Evolutionary conservation across 2,329 filamentous ascomycete genomes (phyloP), one percentile per base, ranked within the genome.

Genomic region (Stagonosporopsis vannaccii): DNA sequence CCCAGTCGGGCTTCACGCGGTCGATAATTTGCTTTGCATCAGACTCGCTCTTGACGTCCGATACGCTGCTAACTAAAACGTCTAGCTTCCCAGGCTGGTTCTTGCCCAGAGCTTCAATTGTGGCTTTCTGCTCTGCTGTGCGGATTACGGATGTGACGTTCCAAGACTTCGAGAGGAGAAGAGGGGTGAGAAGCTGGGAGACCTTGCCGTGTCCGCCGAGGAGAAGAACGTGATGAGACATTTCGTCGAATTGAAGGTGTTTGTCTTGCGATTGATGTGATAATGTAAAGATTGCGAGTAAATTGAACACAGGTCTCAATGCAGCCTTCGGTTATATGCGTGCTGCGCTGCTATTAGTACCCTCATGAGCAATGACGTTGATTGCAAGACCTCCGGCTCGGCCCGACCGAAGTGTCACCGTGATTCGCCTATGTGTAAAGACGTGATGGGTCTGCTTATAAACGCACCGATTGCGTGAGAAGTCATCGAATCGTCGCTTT

Each of bases 141-240:
- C 91, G 89, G 73, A 96, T 88, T 58, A 95, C 80, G 72, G 88
- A 91, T 57, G 89, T 92, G 50, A 96, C 89, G 62, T 85, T 85
- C 89, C 90, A 94, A 30, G 85, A 85, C 62, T 87, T 86, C 46
- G 86, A 81, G 37, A 95, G 85, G 7, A 96, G 86, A 56, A 93
- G 82, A 1, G 89, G 90, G 8, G 91, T 95, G 35, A 95, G 83
- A 39, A 88, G 78, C 56, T 90, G 85, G 63, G 90, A 85, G 57
- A 95, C 77, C 73, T 92, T 91, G 78, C 91, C 91, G 79, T 93
- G 90, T 68, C 91, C 91, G 69, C 91, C 91, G 60, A 95, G 85
- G 63, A 95, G 77, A 58, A 93, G 86, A 56, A 93, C 59, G 55
- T 71, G 63, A 44, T 73, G 71, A 3, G 71, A 56, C 73, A 75